Evolutionary conservation across 139 green algal species (phyloP).

Genomic region (Coccomyxa sp.): DNA sequence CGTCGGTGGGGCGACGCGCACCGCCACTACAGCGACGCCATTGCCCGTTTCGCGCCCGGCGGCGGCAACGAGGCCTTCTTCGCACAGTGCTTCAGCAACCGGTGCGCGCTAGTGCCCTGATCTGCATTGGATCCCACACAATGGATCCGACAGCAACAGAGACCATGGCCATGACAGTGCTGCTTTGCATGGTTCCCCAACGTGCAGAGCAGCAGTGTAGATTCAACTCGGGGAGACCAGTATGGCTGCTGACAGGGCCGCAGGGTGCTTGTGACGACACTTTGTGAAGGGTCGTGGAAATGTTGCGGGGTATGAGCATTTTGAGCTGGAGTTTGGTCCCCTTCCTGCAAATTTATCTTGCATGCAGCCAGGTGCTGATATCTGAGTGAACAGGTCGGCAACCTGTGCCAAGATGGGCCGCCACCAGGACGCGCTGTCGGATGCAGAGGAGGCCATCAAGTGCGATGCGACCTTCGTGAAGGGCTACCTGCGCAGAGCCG

Average conservation of each 20-base stretch:
- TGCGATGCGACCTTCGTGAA: conserved; percentile 27
- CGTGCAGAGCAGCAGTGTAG: no score
- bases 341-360: no score
- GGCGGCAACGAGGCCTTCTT: conserved; percentile 21
- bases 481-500: conserved; percentile 28
- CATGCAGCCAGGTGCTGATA: no score
- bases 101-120: conserved; percentile 1
- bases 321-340: no score
- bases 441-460: conserved; percentile 31
- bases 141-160: neutral
- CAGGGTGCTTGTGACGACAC: no score
- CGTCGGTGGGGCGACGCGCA: conserved; percentile 29
- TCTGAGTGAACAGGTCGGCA: conserved; percentile 15
- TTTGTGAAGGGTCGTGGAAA: no score
- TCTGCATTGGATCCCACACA: neutral
- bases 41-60: neutral
- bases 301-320: no score
- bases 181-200: no score
- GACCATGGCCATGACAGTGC: no score
- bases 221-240: no score
- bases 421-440: conserved; percentile 24
- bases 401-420: conserved; percentile 24
- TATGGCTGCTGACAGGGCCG: no score
- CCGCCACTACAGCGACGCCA: conserved; percentile 30
- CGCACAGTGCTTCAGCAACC: conserved; percentile 32